Percentiles rank a stretch among this genome's conserved stretches.
Evolutionary conservation across 768 basidiomycete species (phyloP).

Genomic region (Naganishia onofrii): DNA sequence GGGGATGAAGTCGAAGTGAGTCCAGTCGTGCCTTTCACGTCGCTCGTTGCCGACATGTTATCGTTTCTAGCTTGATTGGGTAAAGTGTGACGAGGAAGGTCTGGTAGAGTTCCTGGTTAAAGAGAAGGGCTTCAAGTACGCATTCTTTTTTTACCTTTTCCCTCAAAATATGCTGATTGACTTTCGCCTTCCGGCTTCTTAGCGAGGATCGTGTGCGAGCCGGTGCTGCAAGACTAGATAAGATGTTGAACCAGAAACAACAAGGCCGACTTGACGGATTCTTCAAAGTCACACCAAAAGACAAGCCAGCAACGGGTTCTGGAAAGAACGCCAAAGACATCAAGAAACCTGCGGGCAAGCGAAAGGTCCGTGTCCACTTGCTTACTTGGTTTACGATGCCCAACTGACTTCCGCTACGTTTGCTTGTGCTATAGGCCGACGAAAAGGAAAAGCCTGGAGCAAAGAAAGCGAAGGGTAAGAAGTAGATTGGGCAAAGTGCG

Average conservation of each 20-base stretch:
- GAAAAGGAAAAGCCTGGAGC: constrained; percentile 49
- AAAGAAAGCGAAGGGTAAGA: constrained; percentile 52
- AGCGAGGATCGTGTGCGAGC: constrained; percentile 96
- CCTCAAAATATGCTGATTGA: background rate
- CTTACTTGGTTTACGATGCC: background rate
- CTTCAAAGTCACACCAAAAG: constrained; percentile 63
- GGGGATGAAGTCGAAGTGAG: constrained; percentile 79
- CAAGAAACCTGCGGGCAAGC: constrained; percentile 35
- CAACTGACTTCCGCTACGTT: background rate
- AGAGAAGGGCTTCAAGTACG: constrained; percentile 96
- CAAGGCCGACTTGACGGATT: constrained; percentile 96
- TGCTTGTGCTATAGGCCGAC: constrained; percentile 42
- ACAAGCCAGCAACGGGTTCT: constrained; percentile 43
- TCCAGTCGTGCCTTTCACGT: background rate
- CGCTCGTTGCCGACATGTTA: background rate
- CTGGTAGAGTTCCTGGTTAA: constrained; percentile 87
- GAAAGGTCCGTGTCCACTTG: constrained; percentile 59
- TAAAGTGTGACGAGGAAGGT: constrained; percentile 84
- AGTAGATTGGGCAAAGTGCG: constrained; percentile 6
- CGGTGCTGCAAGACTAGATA: constrained; percentile 87
- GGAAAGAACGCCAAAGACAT: constrained; percentile 42
- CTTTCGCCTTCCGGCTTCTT: constrained; percentile 12
- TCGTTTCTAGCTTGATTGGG: constrained; percentile 78
- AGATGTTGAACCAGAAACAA: constrained; percentile 82
- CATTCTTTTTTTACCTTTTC: constrained; percentile 27